Conservation (phyloP, 2,329 filamentous ascomycete genomes). For the Chalaropsis thielavioides region DNA sequence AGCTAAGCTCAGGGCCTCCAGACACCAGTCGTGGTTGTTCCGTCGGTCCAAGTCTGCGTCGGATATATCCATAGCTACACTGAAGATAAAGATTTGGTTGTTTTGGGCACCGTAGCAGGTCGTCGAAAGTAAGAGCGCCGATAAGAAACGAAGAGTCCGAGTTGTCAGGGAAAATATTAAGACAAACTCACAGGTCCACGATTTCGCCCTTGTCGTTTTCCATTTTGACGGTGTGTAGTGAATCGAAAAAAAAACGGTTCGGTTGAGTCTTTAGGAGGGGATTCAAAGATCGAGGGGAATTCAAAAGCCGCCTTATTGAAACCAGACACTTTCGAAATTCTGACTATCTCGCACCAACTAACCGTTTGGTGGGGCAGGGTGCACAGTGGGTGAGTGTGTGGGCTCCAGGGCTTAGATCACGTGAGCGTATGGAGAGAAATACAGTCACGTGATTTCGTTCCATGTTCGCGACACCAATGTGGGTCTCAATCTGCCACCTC, state of each 20-base stretch:
- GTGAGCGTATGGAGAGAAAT: neutral
- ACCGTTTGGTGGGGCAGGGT: slow-evolving; percentile 17
- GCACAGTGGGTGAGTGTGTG: slow-evolving; percentile 16
- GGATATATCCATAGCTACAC: neutral
- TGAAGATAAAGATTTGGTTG: neutral
- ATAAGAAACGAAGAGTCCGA: neutral
- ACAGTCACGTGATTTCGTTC: slow-evolving; percentile 11
- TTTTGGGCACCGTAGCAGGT: neutral
- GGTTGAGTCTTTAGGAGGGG: slow-evolving; percentile 16
- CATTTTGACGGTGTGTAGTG: slow-evolving; percentile 50
- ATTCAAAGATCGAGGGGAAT: slow-evolving; percentile 18
- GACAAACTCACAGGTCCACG: slow-evolving; percentile 76
- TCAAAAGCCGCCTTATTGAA: slow-evolving; percentile 17
- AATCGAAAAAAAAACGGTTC: slow-evolving; percentile 19
- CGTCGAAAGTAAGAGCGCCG: neutral
- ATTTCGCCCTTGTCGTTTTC: slow-evolving; percentile 99
- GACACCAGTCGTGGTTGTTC: neutral
- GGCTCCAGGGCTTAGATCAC: slow-evolving; percentile 17
- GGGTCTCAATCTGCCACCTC: neutral
- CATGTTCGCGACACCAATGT: slow-evolving; percentile 7
- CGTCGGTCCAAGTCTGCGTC: neutral
- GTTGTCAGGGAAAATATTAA: neutral
- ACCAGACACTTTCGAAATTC: slow-evolving; percentile 14
- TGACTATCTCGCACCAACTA: slow-evolving; percentile 12
- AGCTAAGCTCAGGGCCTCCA: neutral